Evolutionary conservation across 768 basidiomycete species (phyloP).

Genomic region (Lactarius vividus): DNA sequence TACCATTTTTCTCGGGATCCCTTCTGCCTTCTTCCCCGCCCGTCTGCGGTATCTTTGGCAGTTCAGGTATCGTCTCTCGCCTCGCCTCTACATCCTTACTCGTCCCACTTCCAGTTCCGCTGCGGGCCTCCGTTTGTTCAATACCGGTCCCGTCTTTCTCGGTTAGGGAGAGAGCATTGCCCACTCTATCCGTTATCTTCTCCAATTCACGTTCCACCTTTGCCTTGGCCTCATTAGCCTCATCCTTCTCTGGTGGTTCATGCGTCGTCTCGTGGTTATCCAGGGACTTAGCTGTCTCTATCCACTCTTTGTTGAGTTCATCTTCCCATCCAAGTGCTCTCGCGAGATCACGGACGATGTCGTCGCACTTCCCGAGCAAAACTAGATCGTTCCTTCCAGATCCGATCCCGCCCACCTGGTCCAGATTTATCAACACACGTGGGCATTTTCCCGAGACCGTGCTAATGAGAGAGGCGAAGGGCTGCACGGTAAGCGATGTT

Average conservation of each 20-base stretch:
- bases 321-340: conserved; percentile 28
- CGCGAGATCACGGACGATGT: conserved; percentile 25
- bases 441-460: conserved; percentile 20
- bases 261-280: conserved; percentile 4
- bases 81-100: neutral
- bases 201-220: conserved; percentile 17
- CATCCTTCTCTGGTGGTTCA: neutral
- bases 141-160: conserved; percentile 2
- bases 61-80: neutral
- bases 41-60: neutral
- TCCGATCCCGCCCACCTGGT: conserved; percentile 24
- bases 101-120: neutral
- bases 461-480: conserved; percentile 24
- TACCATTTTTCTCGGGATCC: neutral
- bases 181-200: conserved; percentile 13
- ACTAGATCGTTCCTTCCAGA: conserved; percentile 22
- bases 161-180: conserved; percentile 7
- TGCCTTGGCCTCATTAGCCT: neutral
- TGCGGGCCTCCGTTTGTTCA: neutral
- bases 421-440: conserved; percentile 28
- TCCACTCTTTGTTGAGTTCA: conserved; percentile 25
- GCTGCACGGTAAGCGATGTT: conserved; percentile 28
- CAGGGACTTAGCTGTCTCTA: conserved; percentile 7
- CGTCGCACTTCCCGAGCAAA: conserved; percentile 27
- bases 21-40: neutral